Percentiles rank a stretch among this genome's conserved stretches.
phyloP scores from a whole-genome alignment of 2,329 filamentous ascomycete genomes.

The Trichoderma atroviride region DNA sequence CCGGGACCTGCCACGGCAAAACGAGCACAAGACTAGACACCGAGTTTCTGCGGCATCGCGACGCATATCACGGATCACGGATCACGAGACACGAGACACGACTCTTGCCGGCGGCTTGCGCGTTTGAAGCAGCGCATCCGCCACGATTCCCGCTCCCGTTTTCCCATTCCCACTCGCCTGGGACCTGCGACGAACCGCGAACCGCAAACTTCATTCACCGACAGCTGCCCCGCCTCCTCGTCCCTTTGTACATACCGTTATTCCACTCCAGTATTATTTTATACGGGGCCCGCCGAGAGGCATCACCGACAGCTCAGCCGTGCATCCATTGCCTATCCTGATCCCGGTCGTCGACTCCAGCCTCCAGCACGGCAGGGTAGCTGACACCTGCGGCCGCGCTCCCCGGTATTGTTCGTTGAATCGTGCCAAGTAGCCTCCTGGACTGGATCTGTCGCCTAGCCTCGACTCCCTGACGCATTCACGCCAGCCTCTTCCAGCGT shows the following conservation, averaged over 20 bases:
- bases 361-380: constrained; percentile 19
- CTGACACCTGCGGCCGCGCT: constrained; percentile 22
- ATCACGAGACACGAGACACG: no score
- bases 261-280: constrained; percentile 16
- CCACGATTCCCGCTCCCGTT: not conserved
- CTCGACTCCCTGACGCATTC: constrained; percentile 18
- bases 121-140: constrained; percentile 1
- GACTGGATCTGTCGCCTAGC: constrained; percentile 17
- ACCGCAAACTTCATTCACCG: not conserved
- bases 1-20: constrained; percentile 8
- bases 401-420: constrained; percentile 8
- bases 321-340: constrained; percentile 18
- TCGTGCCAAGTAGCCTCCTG: constrained; percentile 13
- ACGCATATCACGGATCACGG: not conserved
- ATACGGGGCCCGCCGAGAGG: constrained; percentile 20
- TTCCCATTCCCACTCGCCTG: not conserved
- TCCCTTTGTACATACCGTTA: constrained; percentile 12
- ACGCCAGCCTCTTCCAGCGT: constrained; percentile 11
- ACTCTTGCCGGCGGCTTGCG: not conserved
- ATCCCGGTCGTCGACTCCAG: constrained; percentile 15
- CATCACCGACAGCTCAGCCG: constrained; percentile 16
- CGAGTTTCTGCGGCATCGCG: constrained; percentile 8
- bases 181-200: not conserved
- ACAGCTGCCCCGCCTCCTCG: not conserved
- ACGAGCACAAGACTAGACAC: constrained; percentile 4